Evolutionary conservation across 495 filamentous ascomycete genomes (phyloP).

Genomic region (Penicillium simplicissimum): DNA sequence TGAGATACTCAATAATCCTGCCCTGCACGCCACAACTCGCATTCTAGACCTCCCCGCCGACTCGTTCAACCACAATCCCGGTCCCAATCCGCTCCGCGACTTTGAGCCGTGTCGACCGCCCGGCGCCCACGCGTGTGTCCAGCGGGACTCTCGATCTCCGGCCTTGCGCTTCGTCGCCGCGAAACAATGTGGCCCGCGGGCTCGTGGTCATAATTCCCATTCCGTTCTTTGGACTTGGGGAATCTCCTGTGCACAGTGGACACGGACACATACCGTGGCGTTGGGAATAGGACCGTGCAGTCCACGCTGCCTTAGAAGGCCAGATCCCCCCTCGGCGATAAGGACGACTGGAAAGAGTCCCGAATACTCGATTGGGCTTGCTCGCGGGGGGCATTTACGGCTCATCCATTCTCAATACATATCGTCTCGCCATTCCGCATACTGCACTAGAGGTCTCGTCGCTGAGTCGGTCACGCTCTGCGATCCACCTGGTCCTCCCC

Average conservation of each 20-base stretch:
- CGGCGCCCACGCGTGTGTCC: constrained; percentile 7
- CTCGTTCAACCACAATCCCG: not conserved
- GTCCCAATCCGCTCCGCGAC: constrained; percentile 2
- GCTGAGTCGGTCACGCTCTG: constrained; percentile 1
- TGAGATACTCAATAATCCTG: not conserved
- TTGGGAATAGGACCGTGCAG: constrained; percentile 25
- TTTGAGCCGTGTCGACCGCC: constrained; percentile 4
- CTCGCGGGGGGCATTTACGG: constrained; percentile 14
- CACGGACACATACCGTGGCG: constrained; percentile 20
- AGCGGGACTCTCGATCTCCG: constrained; percentile 13
- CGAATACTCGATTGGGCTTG: constrained; percentile 14
- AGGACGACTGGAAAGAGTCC: constrained; percentile 16
- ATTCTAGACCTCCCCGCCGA: not conserved
- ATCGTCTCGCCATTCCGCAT: not conserved
- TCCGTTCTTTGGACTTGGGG: constrained; percentile 22
- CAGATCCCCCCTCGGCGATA: constrained; percentile 15
- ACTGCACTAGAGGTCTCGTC: not conserved
- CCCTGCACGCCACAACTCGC: constrained; percentile 5
- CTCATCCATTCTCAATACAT: constrained; percentile 2
- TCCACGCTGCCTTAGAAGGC: not conserved
- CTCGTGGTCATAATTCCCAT: constrained; percentile 32
- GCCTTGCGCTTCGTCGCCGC: constrained; percentile 21
- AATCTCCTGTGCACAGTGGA: constrained; percentile 18
- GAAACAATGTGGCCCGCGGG: constrained; percentile 43
- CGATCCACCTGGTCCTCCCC: constrained; percentile 8